These are phyloP conservation scores for Thuidium tamariscinum DNA, from an alignment of 225 moss, liverwort and hornwort genomes.

Conservation along the genomic window DNA sequence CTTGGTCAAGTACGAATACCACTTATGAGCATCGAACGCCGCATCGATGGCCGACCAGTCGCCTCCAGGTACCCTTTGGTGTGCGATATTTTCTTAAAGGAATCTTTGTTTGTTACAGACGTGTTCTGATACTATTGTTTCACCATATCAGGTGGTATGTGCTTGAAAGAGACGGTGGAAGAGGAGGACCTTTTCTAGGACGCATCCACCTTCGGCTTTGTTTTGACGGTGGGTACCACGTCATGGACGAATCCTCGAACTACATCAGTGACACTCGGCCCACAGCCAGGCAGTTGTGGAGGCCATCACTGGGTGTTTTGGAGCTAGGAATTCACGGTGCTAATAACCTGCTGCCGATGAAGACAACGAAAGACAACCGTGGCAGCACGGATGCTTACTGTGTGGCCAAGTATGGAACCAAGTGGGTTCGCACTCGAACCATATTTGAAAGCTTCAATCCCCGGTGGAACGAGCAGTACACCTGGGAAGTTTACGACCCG, in stretches of 20 bases:
- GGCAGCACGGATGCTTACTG: slow-evolving; percentile 65
- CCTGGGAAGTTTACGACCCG: slow-evolving; percentile 94
- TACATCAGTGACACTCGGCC: slow-evolving; percentile 76
- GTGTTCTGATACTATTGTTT: neutral
- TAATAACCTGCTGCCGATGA: slow-evolving; percentile 72
- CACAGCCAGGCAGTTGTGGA: slow-evolving; percentile 72
- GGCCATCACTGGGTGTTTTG: slow-evolving; percentile 64
- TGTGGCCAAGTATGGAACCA: slow-evolving; percentile 79
- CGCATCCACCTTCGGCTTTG: slow-evolving; percentile 73
- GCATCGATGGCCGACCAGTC: slow-evolving; percentile 76
- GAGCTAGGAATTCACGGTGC: slow-evolving; percentile 86
- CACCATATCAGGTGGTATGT: slow-evolving; percentile 52
- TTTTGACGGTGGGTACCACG: slow-evolving; percentile 94
- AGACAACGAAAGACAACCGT: slow-evolving; percentile 43
- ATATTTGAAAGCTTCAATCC: slow-evolving; percentile 78
- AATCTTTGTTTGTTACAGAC: accelerated
- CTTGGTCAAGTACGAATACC: slow-evolving; percentile 56
- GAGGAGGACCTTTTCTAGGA: slow-evolving; percentile 52
- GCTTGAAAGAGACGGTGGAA: slow-evolving; percentile 46
- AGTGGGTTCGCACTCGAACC: slow-evolving; percentile 89
- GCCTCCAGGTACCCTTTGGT: slow-evolving; percentile 26
- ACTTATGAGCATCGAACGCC: slow-evolving; percentile 45
- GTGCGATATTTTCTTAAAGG: neutral
- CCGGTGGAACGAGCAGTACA: slow-evolving; percentile 97
- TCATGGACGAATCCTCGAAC: slow-evolving; percentile 75